These are phyloP conservation scores for Paxillus ammoniavirescens DNA, from an alignment of 768 basidiomycete genomes.

Conservation along the genomic window DNA sequence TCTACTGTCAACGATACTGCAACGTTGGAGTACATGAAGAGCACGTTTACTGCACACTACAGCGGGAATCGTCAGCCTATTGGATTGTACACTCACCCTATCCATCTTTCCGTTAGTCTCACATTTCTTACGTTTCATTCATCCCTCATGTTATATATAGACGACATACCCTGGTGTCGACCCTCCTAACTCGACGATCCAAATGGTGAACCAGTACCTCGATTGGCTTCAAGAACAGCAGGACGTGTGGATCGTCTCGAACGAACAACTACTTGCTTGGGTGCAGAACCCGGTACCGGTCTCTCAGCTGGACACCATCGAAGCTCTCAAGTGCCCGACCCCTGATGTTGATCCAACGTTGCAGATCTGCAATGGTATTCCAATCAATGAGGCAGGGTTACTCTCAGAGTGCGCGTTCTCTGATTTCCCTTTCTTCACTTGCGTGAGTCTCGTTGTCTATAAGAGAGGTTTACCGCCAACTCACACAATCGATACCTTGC, in stretches of 20 bases:
- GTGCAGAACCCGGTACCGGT: slow-evolving; percentile 65
- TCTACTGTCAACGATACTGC: slow-evolving; percentile 53
- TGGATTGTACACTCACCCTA: slow-evolving; percentile 80
- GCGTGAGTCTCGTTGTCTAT: slow-evolving; percentile 43
- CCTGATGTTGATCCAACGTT: slow-evolving; percentile 53
- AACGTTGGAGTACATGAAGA: slow-evolving; percentile 70
- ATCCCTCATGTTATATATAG: slow-evolving; percentile 27
- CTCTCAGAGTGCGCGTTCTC: slow-evolving; percentile 60
- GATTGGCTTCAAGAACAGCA: slow-evolving; percentile 77
- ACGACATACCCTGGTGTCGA: slow-evolving; percentile 59
- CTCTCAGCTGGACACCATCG: slow-evolving; percentile 52
- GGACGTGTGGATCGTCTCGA: slow-evolving; percentile 76
- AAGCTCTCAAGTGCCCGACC: slow-evolving; percentile 59
- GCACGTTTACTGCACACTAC: slow-evolving; percentile 73
- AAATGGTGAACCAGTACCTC: slow-evolving; percentile 76
- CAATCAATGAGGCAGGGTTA: slow-evolving; percentile 61
- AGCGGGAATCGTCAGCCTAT: slow-evolving; percentile 74
- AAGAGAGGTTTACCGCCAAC: background rate
- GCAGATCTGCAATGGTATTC: slow-evolving; percentile 78
- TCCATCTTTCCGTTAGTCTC: slow-evolving; percentile 57
- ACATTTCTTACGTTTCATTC: background rate
- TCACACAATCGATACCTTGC: background rate
- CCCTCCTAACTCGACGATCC: slow-evolving; percentile 51
- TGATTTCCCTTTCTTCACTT: slow-evolving; percentile 80
- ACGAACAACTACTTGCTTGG: slow-evolving; percentile 72